phyloP scores from a whole-genome alignment of 2,329 filamentous ascomycete species.

The Herpotrichia juniperi region DNA sequence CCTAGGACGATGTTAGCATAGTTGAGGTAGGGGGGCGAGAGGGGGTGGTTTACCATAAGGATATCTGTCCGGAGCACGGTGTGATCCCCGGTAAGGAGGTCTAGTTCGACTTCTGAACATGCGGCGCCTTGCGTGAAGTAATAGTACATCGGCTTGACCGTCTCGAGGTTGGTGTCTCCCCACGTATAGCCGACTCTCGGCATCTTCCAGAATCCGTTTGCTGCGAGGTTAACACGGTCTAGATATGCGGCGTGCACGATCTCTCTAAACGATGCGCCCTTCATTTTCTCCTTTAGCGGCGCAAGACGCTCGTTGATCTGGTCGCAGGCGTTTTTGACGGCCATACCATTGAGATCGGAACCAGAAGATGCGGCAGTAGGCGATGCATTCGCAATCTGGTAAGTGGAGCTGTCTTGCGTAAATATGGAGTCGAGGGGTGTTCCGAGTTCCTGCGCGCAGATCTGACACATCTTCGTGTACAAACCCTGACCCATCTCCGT shows the following conservation, averaged over 20 bases:
- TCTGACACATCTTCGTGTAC: constrained; percentile 95
- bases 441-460: constrained; percentile 86
- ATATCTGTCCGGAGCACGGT: constrained; percentile 86
- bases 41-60: constrained; percentile 68
- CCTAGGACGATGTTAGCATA: constrained; percentile 45
- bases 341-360: constrained; percentile 93
- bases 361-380: constrained; percentile 91
- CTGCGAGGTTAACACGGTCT: constrained; percentile 91
- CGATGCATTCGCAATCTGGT: constrained; percentile 87
- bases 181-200: constrained; percentile 94
- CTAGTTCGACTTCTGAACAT: constrained; percentile 86
- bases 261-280: constrained; percentile 78
- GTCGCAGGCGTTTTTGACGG: constrained; percentile 87
- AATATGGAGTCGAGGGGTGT: constrained; percentile 82
- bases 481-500: constrained; percentile 97
- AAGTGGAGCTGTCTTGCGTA: constrained; percentile 87
- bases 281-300: constrained; percentile 82
- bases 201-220: constrained; percentile 96
- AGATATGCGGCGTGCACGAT: constrained; percentile 91
- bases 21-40: background rate
- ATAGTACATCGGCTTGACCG: constrained; percentile 77
- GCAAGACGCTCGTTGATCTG: constrained; percentile 85
- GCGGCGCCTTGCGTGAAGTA: constrained; percentile 92
- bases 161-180: constrained; percentile 57
- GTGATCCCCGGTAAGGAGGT: constrained; percentile 90